Conservation (phyloP, 805 yeast species). For the Metschnikowia gruessii region DNA sequence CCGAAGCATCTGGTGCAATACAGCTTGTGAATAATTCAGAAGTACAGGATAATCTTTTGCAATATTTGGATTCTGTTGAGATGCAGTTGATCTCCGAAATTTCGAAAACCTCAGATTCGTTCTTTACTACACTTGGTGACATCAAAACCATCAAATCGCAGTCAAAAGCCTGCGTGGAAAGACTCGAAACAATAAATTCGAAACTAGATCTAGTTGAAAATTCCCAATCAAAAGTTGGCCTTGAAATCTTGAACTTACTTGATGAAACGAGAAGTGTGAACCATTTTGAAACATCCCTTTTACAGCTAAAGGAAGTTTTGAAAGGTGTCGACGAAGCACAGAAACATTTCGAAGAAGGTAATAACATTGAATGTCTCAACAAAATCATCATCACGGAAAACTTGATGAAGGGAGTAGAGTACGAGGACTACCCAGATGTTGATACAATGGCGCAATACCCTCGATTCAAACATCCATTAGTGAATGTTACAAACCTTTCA, state of each 20-base stretch:
- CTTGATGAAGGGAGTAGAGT: constrained; percentile 49
- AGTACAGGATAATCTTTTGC: constrained; percentile 74
- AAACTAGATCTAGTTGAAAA: constrained; percentile 47
- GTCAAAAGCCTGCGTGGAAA: constrained; percentile 49
- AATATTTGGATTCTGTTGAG: constrained; percentile 83
- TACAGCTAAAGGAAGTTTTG: constrained; percentile 46
- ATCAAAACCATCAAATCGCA: constrained; percentile 59
- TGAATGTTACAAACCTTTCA: constrained; percentile 44
- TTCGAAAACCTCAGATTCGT: constrained; percentile 77
- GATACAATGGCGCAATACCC: constrained; percentile 22
- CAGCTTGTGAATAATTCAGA: constrained; percentile 48
- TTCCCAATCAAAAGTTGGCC: constrained; percentile 49
- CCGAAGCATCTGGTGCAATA: constrained; percentile 20
- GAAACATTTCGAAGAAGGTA: constrained; percentile 40
- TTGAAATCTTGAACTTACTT: constrained; percentile 47
- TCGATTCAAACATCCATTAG: constrained; percentile 30
- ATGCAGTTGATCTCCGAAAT: constrained; percentile 77
- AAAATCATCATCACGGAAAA: constrained; percentile 55
- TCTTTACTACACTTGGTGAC: constrained; percentile 81
- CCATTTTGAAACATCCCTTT: constrained; percentile 57
- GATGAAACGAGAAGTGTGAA: constrained; percentile 58
- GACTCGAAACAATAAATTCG: constrained; percentile 44
- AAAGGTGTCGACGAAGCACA: constrained; percentile 42
- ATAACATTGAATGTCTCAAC: constrained; percentile 54
- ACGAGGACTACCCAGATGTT: constrained; percentile 18